Evolutionary conservation across 1,284 basidiomycete species (phyloP), one percentile per base, ranked within the genome.

Genomic region (Prillingera fragicola): DNA sequence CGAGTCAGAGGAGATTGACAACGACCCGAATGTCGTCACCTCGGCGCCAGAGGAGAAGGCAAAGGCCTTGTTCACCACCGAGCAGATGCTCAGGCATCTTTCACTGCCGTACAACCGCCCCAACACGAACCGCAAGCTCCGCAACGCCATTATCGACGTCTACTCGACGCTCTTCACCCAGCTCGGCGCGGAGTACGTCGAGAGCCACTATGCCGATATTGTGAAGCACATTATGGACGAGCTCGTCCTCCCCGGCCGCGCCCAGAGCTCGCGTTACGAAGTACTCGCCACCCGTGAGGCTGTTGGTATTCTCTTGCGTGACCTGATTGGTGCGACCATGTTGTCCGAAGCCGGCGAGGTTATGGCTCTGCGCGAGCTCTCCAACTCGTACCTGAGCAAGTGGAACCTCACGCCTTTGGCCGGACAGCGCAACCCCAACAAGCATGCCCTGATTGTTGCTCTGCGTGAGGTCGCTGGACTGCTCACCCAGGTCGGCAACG

Each of bases 331-430:
- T 1, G 81, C 85, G 5, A 75, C 89, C 43, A 83, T 97, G 77
- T 73, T 98, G 38, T 85, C 85, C 45, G 92, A 97, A 63, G 87
- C 90, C 55, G 90, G 85, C 0, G 92, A 97, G 70, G 92, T 96
- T 38, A 75, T 78, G 26, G 94, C 92, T 0, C 86, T 96, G 23
- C 83, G 87, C 55, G 90, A 94, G 54, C 74, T 96, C 36, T 82
- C 85, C 0, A 81, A 77, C 38, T 74, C 77, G 5, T 95, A 90
- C 60, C 74, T 96, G 43, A 88, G 87, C 63, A 80, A 85, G 47
- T 98, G 90, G 89, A 56, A 60, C 27, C 90, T 90, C 0, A 83
- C 87, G 1, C 79, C 94, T 64, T 84, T 95, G 78, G 90, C 89
- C 2, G 87, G 87, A 5, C 82, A 87, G 52, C 74, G 74, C 18